Base-by-base conservation (phyloP, 2,329 filamentous ascomycete genomes). In the Nannizzia gypsea region DNA sequence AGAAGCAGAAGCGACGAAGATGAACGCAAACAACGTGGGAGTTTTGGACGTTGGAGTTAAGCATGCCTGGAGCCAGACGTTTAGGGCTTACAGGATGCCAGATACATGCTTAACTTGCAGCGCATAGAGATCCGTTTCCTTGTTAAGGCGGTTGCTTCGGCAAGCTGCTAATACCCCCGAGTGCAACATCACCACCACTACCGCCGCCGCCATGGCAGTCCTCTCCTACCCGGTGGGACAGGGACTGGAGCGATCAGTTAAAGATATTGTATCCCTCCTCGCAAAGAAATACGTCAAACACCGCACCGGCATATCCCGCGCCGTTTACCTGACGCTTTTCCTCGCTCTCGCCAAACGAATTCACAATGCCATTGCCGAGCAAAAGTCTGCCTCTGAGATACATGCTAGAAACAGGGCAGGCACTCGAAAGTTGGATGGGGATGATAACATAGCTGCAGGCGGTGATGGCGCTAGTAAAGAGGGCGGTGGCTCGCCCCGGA, bases 281-380 rank as follows among this genome's bases (percentile, higher is more conserved):
- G 86, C 86, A 2, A 73, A 79, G 57, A 80, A 90, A 56, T 96
- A 96, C 74, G 80, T 92, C 64, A 80, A 82, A 63, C 85, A 95
- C 74, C 88, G 90, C 66, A 89, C 85, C 57, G 83, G 83, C 65
- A 90, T 96, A 73, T 92, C 89, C 22, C 86, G 89, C 69, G 84
- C 84, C 64, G 83, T 95, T 66, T 95, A 95, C 77, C 78, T 95
- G 63, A 86, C 89, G 28, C 81, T 96, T 66, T 83, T 92, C 67
- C 77, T 92, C 66, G 85, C 89, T 55, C 83, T 96, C 62, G 80
- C 86, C 62, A 91, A 95, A 73, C 90, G 93, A 67, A 85, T 97
- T 59, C 90, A 91, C 67, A 86, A 90, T 81, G 91, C 92, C 67
- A 87, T 97, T 69, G 86, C 88, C 61, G 91, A 96, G 72, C 93